Conservation (phyloP, 345 rosid species). For the Hibiscus mutabilis region DNA sequence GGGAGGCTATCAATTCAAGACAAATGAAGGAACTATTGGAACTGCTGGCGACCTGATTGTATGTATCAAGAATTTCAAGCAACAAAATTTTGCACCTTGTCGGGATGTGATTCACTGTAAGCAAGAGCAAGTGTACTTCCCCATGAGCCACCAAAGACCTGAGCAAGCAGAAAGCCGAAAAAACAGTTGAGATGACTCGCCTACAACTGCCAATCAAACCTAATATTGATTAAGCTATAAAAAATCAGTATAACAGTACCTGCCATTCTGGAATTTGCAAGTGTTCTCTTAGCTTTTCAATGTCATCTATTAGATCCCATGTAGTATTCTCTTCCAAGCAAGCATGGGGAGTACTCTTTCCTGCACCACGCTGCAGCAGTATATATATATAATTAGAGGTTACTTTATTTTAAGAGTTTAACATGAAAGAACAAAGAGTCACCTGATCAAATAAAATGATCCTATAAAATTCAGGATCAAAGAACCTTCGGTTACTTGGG, state of each 20-base stretch:
- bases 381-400: neutral
- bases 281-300: constrained; percentile 79
- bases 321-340: constrained; percentile 89
- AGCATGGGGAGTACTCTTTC: constrained; percentile 96
- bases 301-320: constrained; percentile 78
- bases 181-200: neutral
- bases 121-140: constrained; percentile 94
- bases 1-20: constrained; percentile 2
- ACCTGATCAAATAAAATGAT: constrained; percentile 93
- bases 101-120: constrained; percentile 80
- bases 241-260: constrained; percentile 28
- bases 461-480: constrained; percentile 76
- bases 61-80: neutral
- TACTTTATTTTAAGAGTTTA: too few relatives aligned
- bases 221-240: neutral
- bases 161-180: constrained; percentile 11
- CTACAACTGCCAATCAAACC: neutral
- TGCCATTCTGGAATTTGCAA: constrained; percentile 85
- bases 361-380: constrained; percentile 69
- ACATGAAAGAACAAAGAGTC: constrained; percentile 6
- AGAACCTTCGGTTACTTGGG: constrained; percentile 72
- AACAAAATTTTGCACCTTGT: constrained; percentile 44
- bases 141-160: constrained; percentile 99
- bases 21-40: neutral
- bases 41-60: neutral